A percentile compares a stretch with the other conserved stretches of the same genome.
These are phyloP conservation scores for Suillus decipiens DNA, from an alignment of 768 basidiomycete genomes.

Conservation along the genomic window DNA sequence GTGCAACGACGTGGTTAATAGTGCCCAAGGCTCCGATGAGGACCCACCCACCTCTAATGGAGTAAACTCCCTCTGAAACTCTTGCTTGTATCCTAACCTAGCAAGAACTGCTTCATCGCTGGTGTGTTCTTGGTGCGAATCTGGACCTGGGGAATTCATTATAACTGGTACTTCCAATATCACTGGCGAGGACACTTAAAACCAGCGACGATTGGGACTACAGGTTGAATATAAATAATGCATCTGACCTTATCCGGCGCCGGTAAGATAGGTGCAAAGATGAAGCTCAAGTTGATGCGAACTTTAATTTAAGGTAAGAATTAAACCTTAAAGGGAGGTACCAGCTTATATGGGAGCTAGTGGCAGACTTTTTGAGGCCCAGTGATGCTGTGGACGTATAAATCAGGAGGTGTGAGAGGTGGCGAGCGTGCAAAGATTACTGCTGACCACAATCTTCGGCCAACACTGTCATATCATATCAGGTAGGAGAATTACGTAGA, in stretches of 20 bases:
- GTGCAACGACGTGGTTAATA: too few species aligned
- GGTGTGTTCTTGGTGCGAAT: too few species aligned
- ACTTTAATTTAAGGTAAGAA: too few species aligned
- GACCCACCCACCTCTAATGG: too few species aligned
- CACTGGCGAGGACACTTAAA: not conserved
- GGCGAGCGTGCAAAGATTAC: not conserved
- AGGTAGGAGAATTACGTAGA: not conserved
- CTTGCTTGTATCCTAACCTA: too few species aligned
- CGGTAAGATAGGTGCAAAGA: not conserved
- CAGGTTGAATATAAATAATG: constrained; percentile 10
- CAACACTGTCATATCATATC: too few species aligned
- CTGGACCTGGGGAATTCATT: too few species aligned
- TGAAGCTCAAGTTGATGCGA: not conserved
- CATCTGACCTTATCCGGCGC: not conserved
- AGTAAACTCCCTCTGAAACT: too few species aligned
- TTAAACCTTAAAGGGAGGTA: too few species aligned
- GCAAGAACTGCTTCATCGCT: too few species aligned
- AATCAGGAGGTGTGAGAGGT: not conserved
- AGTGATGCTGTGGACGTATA: not conserved
- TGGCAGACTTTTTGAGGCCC: not conserved
- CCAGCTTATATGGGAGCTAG: not conserved
- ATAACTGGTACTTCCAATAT: not conserved
- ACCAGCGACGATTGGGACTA: not conserved
- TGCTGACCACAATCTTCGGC: not conserved
- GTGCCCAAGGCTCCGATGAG: too few species aligned